Base-by-base conservation (phyloP, 345 rosid genomes). In the Erucastrum elatum region DNA sequence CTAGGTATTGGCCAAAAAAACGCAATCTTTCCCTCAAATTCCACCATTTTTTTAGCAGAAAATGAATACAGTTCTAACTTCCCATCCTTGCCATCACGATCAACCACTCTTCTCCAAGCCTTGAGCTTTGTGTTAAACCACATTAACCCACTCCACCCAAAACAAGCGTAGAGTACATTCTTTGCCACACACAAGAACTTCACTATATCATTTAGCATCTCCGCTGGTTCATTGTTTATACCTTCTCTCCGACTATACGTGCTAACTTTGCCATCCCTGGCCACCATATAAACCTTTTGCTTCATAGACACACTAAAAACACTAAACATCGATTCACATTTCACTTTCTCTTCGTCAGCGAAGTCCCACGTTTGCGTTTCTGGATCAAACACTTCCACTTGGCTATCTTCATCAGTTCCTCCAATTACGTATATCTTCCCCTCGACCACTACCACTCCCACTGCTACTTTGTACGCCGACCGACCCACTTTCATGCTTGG, bases 101-200 rank as follows among this genome's bases (percentile, higher is more conserved):
- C 35, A 30, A 62, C 64, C 66, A 62, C n/a, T 62, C 66, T 62
- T 62, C 4, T 62, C 66, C 66, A 62, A 5, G 30, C 35, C 17
- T 62, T 62, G 35, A 29, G 37, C 37, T 62, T 62, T 12, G 66
- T 12, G 66, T 62, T 33, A 30, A 62, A 30, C 66, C 66, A 62
- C 37, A 62, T 62, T 12, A 62, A 29, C 66, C 37, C 66, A 30
- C 6, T n/a, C 2, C 8, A 1, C 21, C 6, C 0, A 62, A 35
- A 35, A 35, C 41, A 35, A 35, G 30, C 62, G 12, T 21, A 58
- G 30, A 58, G 5, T 5, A 58, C 13, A 58, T 58, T 25, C 62
- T 9, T 10, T 4, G 30, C 37, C 37, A 62, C 66, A 62, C 66
- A 62, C 37, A 29, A 8, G 6, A n/a, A 29, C 1, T 12, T 62